These are phyloP conservation scores for Afroboletus lepidellus DNA, from an alignment of 1,284 basidiomycete species.

Conservation along the genomic window DNA sequence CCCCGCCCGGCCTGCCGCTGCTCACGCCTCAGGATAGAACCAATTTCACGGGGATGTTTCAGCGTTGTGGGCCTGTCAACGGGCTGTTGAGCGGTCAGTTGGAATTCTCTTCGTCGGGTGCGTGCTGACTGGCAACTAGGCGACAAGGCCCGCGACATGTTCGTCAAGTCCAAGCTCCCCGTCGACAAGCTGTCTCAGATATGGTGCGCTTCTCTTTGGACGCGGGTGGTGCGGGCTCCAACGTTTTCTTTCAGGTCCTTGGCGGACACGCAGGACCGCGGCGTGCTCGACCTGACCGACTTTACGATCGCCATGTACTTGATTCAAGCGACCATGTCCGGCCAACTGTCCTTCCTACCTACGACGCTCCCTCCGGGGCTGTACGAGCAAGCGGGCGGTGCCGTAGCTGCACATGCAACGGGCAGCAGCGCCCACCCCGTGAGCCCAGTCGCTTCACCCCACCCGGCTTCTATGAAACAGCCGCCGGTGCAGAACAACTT, in stretches of 20 bases:
- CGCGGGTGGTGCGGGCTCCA: conserved; percentile 6
- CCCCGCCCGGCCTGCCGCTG: conserved; percentile 59
- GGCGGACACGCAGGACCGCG: conserved; percentile 92
- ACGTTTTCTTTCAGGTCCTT: conserved; percentile 63
- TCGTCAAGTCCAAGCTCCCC: conserved; percentile 89
- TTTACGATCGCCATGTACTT: conserved; percentile 97
- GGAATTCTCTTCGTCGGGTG: not conserved
- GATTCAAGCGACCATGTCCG: conserved; percentile 90
- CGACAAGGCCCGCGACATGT: conserved; percentile 90
- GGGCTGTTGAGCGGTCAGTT: conserved; percentile 73
- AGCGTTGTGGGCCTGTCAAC: conserved; percentile 67
- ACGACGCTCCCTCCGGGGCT: conserved; percentile 79
- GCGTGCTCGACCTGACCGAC: conserved; percentile 86
- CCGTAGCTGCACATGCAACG: conserved; percentile 55
- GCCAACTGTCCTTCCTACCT: conserved; percentile 75
- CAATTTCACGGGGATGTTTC: conserved; percentile 82
- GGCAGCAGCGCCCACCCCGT: conserved; percentile 60
- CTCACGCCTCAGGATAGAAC: conserved; percentile 77
- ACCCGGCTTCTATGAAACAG: conserved; percentile 37
- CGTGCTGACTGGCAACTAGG: conserved; percentile 39
- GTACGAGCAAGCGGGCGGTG: conserved; percentile 82
- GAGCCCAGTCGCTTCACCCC: conserved; percentile 38
- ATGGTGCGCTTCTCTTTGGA: conserved; percentile 58
- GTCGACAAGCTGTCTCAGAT: conserved; percentile 92
- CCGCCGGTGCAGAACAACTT: conserved; percentile 54